phyloP scores from a whole-genome alignment of 306 rosid genomes.

The Gastrolobium villosum region DNA sequence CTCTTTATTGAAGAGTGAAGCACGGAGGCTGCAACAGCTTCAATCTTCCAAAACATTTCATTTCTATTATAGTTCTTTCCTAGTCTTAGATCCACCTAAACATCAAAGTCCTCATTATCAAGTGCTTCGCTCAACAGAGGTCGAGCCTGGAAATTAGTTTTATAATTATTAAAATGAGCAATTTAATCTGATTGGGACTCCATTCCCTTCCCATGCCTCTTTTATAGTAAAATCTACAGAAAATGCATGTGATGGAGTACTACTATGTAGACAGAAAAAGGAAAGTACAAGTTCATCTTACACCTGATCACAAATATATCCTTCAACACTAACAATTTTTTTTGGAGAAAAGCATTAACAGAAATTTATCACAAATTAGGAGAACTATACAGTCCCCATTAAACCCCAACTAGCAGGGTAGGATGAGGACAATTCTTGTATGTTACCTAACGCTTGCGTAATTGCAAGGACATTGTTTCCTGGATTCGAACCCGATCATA shows the following conservation, averaged over 20 bases:
- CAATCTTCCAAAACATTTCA: conserved; percentile 90
- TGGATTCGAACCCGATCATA: too few species aligned
- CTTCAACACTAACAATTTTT: background rate
- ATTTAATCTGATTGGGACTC: background rate
- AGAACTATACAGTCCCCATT: too few species aligned
- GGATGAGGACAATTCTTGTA: too few species aligned
- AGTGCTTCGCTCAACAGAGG: conserved; percentile 76
- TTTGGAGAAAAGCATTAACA: background rate
- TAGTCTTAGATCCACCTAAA: conserved; percentile 76
- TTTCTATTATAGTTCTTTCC: conserved; percentile 63
- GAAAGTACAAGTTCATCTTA: conserved; percentile 6
- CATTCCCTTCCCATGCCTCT: conserved; percentile 5
- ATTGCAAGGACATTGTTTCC: too few species aligned
- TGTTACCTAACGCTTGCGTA: too few species aligned
- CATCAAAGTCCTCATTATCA: conserved; percentile 66
- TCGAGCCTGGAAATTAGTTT: conserved; percentile 77
- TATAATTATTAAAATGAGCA: conserved; percentile 19
- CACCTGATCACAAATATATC: conserved; percentile 19
- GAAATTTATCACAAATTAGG: background rate
- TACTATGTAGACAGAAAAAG: background rate
- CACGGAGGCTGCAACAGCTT: conserved; percentile 94
- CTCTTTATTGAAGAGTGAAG: conserved; percentile 86
- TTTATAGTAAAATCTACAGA: too few species aligned
- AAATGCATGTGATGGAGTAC: background rate
- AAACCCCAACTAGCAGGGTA: too few species aligned